A percentile compares a stretch with the other conserved stretches of the same genome.
Conservation (phyloP, 2,329 filamentous ascomycete genomes). For the Penicillium sp. region DNA sequence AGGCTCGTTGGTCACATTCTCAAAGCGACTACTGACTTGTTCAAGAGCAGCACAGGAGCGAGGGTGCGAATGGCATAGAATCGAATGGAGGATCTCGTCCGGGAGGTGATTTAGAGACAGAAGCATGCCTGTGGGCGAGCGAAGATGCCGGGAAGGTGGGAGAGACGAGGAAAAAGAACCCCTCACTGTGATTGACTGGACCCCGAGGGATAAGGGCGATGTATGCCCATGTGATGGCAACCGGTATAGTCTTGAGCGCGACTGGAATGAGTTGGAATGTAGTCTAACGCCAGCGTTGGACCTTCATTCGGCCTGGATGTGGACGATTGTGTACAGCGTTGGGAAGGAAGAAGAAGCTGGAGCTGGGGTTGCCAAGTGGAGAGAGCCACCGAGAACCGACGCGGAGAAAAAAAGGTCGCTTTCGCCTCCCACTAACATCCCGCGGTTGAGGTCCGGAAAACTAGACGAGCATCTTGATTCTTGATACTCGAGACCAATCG, state of each 20-base stretch:
- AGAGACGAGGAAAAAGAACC: not conserved
- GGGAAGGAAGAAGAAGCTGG: not conserved
- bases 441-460: not conserved
- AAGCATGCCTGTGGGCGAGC: conserved; percentile 28
- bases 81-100: conserved; percentile 77
- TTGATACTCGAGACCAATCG: not conserved
- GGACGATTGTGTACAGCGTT: not conserved
- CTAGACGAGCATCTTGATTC: not conserved
- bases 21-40: conserved; percentile 59
- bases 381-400: not conserved
- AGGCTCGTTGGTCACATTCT: conserved; percentile 62
- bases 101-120: conserved; percentile 51
- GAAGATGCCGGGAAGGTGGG: not conserved
- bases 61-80: conserved; percentile 61
- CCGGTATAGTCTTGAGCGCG: not conserved
- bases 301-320: conserved; percentile 3
- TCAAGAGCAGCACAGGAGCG: conserved; percentile 50
- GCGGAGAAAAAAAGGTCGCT: not conserved
- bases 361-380: conserved; percentile 4
- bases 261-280: not conserved
- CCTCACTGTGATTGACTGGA: not conserved
- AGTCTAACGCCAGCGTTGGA: conserved; percentile 11
- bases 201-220: not conserved
- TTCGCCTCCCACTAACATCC: not conserved
- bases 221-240: conserved; percentile 1